Conservation (phyloP, 2,329 filamentous ascomycete species). For the Waltergamsia citrina region DNA sequence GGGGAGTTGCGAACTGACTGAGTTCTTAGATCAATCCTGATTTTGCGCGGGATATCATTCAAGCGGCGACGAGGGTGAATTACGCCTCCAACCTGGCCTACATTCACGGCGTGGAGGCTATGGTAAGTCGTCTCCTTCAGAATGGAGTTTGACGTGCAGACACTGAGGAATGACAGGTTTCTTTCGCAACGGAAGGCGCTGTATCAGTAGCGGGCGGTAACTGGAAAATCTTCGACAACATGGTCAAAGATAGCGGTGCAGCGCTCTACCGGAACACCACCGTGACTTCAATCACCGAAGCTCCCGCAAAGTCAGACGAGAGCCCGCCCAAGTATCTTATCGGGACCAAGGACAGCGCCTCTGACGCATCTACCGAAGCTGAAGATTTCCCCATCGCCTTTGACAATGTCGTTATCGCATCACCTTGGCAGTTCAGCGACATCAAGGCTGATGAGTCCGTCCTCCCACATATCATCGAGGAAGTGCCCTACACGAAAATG, state of each 20-base stretch:
- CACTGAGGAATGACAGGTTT: too few relatives aligned
- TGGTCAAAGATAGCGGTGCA: constrained; percentile 59
- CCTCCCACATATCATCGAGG: constrained; percentile 60
- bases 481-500: constrained; percentile 76
- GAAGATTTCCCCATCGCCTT: constrained; percentile 45
- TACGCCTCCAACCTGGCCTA: constrained; percentile 82
- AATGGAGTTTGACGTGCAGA: too few relatives aligned
- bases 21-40: constrained; percentile 41
- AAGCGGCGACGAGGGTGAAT: constrained; percentile 87
- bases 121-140: constrained; percentile 46
- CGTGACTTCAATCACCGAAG: constrained; percentile 49
- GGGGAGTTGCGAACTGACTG: constrained; percentile 3
- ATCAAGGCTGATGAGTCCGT: constrained; percentile 57
- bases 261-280: constrained; percentile 55
- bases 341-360: constrained; percentile 19
- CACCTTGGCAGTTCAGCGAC: constrained; percentile 71
- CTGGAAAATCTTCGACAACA: constrained; percentile 85
- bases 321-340: constrained; percentile 37
- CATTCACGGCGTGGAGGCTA: constrained; percentile 82
- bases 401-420: constrained; percentile 75
- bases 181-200: constrained; percentile 81
- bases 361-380: constrained; percentile 10
- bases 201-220: constrained; percentile 76
- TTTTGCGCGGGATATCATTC: constrained; percentile 75
- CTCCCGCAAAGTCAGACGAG: constrained; percentile 26